Evolutionary conservation across 108 stramenopile genomes (phyloP), one percentile per base, ranked within the genome.

Genomic region (Aurantiochytrium sp.): DNA sequence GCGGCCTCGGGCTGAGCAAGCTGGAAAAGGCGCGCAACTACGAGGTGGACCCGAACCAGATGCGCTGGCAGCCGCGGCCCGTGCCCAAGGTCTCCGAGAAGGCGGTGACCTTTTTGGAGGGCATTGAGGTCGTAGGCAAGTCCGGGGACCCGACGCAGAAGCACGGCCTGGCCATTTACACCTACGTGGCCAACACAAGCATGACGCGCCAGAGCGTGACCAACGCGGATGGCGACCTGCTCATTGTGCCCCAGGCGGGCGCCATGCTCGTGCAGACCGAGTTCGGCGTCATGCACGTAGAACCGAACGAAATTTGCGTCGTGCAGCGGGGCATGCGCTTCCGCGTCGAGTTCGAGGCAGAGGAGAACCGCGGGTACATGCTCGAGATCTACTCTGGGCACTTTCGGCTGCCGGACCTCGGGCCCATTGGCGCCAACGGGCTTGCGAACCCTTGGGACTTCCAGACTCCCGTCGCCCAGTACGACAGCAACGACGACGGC

Each of bases 391-490:
- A 90, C 90, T 91, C 93, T 39, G 96, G 96, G 5, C 96, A 97
- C 87, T 97, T 98, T 86, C 86, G 55, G n/a, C 91, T 98, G 32
- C 97, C 97, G 0, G 95, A 96, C 86, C 89, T 98, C 0, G 97
- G 97, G 15, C 96, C 96, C 27, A 96, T 98, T 85, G 97, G 97
- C 54, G 92, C 95, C 34, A 98, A 98, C 91, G 97, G 97, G 21
- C 87, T 98, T 86, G 97, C 96, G n/a, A 97, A 98, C 90, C 94
- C 95, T 22, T 86, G 96, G 52, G 97, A 98, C 89, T 96, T 97
- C 88, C 88, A 91, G 50, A 91, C 94, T 88, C 97, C 97, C 24
- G 89, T 89, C 0, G 97, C 97, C 6, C 88, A 89, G 88, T 91
- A 90, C 54, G 93, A 93, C 24, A 93, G 94, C 52, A 27, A 87